These are phyloP conservation scores for Echria macrotheca DNA, from an alignment of 495 filamentous ascomycete genomes.

Conservation along the genomic window DNA sequence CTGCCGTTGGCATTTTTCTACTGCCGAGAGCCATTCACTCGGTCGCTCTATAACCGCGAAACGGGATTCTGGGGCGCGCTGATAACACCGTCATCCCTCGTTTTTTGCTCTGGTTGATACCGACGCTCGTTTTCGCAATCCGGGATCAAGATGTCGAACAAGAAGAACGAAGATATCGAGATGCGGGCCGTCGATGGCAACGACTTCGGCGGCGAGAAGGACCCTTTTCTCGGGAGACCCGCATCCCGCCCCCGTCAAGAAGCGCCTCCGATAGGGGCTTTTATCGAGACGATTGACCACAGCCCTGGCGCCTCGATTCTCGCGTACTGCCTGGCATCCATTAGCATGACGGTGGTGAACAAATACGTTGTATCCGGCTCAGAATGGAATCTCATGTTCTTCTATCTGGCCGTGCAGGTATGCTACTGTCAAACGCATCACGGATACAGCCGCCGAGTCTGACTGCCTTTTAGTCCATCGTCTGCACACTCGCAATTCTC, in stretches of 20 bases:
- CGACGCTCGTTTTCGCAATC: slow-evolving; percentile 28
- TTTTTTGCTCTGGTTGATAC: no score
- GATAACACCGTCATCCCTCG: no score
- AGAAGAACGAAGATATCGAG: slow-evolving; percentile 77
- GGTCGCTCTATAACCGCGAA: no score
- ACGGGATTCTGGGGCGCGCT: no score
- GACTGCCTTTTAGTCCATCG: slow-evolving; percentile 61
- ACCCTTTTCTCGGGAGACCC: slow-evolving; percentile 43
- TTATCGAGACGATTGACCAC: slow-evolving; percentile 51
- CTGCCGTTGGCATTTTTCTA: background rate
- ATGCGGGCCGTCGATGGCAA: slow-evolving; percentile 54
- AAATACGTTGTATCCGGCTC: slow-evolving; percentile 93
- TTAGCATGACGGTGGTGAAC: slow-evolving; percentile 98
- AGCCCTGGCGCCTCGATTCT: slow-evolving; percentile 76
- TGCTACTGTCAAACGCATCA: no score
- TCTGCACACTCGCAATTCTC: slow-evolving; percentile 87
- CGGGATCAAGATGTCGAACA: slow-evolving; percentile 59
- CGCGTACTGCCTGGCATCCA: slow-evolving; percentile 89
- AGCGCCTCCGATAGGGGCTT: slow-evolving; percentile 30
- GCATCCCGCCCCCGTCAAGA: slow-evolving; percentile 42
- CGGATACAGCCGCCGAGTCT: background rate
- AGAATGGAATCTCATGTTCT: slow-evolving; percentile 95
- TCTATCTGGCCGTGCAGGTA: slow-evolving; percentile 90
- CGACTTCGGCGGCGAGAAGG: slow-evolving; percentile 51
- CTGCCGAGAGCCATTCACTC: no score